Base-by-base conservation (phyloP, 495 filamentous ascomycete species). In the Xylaria bambusicola region DNA sequence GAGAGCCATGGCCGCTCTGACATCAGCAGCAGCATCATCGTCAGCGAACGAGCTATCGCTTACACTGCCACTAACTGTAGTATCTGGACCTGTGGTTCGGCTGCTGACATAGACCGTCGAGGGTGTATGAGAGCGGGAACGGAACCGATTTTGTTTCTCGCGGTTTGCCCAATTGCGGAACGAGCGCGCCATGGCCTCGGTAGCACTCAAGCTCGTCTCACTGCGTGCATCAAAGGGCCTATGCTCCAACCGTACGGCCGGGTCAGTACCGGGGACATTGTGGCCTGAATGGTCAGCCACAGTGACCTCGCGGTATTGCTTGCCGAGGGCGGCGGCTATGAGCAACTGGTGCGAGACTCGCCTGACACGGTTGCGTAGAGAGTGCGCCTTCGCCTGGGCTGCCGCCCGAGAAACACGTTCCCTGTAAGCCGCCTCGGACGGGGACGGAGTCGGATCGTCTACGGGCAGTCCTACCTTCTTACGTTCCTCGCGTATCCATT, bases 301-400 rank as follows among this genome's bases (percentile, higher is more conserved):
- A 26, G 41, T 58, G 17, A 50, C 35, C 41, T 64, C 60, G 23
- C 53, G 62, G 47, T 56, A 61, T 42, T 63, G 60, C 21, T 65
- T 31, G 33, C 62, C 48, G 12, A 63, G 56, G 7, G 60, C 60
- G 7, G 65, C 64, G 35, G 67, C 62, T 23, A 62, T 36, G 13
- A 67, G 62, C 5, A 70, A 51, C 49, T 70, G 64, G 5, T 57
- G 49, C 21, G 59, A 63, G 24, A 52, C 47, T 42, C 62, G 60
- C 45, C 54, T 57, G 27, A 63, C 21, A 24, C 53, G 62, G 10
- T 60, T 60, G 9, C 47, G 56, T 12, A 58, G n/a, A n/a, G n/a
- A n/a, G n/a, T n/a, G 56, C 1, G n/a, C n/a, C 18, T 33, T 35
- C 13, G 35, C 56, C 26, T 5, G 31, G 17, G 47, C 45, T 1